Conservation (phyloP, 2,329 filamentous ascomycete species). For the Colletotrichum eremochloae region DNA sequence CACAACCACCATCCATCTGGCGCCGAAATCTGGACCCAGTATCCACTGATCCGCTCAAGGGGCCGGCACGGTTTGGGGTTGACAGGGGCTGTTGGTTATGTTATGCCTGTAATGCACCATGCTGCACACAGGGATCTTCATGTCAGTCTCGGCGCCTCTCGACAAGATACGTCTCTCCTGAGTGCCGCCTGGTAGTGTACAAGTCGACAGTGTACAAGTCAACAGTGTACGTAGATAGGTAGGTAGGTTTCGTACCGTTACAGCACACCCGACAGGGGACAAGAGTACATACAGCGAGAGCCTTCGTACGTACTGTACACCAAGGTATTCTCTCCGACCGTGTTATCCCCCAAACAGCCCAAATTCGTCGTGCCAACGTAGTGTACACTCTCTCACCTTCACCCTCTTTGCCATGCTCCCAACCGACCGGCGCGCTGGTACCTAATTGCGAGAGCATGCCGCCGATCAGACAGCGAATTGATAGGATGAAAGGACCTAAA, state of each 20-base stretch:
- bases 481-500: conserved; percentile 10
- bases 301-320: too few relatives aligned
- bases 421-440: conserved; percentile 19
- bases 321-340: conserved; percentile 30
- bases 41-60: conserved; percentile 39
- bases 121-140: conserved; percentile 20
- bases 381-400: conserved; percentile 19
- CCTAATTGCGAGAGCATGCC: conserved; percentile 16
- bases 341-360: conserved; percentile 9
- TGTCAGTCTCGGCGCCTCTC: conserved; percentile 35
- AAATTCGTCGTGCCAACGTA: neutral
- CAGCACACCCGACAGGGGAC: too few relatives aligned
- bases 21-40: conserved; percentile 1
- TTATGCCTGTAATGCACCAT: neutral
- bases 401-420: conserved; percentile 21
- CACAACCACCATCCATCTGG: too few relatives aligned
- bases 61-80: conserved; percentile 10
- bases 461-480: conserved; percentile 23
- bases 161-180: conserved; percentile 17
- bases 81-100: neutral
- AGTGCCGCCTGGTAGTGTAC: too few relatives aligned
- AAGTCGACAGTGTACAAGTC: too few relatives aligned
- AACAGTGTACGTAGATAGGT: too few relatives aligned
- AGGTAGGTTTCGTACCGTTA: too few relatives aligned
- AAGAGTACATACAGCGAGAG: neutral